Base-by-base conservation (phyloP, 345 rosid genomes). In the Atalantia buxifolia region DNA sequence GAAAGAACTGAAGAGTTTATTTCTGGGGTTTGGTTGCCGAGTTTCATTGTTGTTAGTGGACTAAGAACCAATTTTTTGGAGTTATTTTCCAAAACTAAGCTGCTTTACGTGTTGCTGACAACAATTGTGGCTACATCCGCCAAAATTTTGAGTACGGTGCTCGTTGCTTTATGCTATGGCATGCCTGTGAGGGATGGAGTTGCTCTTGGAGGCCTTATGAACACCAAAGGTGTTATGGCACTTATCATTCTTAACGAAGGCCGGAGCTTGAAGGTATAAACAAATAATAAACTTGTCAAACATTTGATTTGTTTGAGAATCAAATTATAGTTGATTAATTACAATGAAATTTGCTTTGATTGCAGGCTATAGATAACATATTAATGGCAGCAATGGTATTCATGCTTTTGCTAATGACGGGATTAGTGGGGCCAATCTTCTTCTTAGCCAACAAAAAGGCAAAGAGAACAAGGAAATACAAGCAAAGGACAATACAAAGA, bases 141-240 rank as follows among this genome's bases (percentile, higher is more conserved):
- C 24, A 92, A 92, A 86, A 73, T 92, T 69, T 28, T 79, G 4
- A 75, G 88, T 22, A 84, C 92, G 9, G 73, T 82, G 30, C 3
- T 83, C 10, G 81, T 87, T 57, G 80, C 86, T 61, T 0, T 71
- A 4, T 68, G 68, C 35, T 69, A 60, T 80, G 78, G 78, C 45
- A 81, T 84, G 82, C 66, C 87, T 19, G 3, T 82, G 10, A 77
- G 69, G 31, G 92, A 91, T 36, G 85, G 87, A 2, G 5, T 87
- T 0, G 79, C 87, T 40, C 78, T 92, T 8, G 95, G 92, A 14
- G 78, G 80, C 14, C 88, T 92, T 59, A 88, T 92, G 95, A 92
- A 91, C 85, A 87, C 91, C 6, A 91, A 91, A 78, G 97, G 97
- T 16, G 78, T 90, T 16, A 57, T 89, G 79, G 81, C 90, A 14